Conservation (phyloP, 2,329 filamentous ascomycete genomes). For the Fusarium coffeatum region DNA sequence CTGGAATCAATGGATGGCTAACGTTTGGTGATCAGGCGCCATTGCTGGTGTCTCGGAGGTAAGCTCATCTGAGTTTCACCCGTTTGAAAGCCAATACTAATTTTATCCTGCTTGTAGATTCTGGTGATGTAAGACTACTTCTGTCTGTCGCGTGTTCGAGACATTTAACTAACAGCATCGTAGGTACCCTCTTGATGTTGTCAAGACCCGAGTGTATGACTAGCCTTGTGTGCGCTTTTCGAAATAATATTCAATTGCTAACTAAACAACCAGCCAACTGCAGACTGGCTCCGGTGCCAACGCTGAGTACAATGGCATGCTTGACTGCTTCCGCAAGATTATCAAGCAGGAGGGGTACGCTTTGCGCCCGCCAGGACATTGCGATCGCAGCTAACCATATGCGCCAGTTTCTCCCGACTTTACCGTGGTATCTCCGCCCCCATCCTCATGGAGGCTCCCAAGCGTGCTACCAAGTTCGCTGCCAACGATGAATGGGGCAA, state of each 20-base stretch:
- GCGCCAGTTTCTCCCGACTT: conserved; percentile 79
- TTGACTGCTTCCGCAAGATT: conserved; percentile 98
- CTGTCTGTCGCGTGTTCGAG: conserved; percentile 41
- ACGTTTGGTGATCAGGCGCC: conserved; percentile 69
- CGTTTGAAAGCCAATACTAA: conserved; percentile 41
- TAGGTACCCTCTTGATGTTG: conserved; percentile 98
- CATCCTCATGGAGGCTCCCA: conserved; percentile 95
- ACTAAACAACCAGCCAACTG: conserved; percentile 73
- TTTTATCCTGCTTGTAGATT: conserved; percentile 67
- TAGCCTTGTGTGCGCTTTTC: conserved; percentile 36
- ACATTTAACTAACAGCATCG: conserved; percentile 32
- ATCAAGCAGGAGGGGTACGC: conserved; percentile 91
- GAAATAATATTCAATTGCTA: conserved; percentile 25
- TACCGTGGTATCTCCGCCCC: conserved; percentile 97
- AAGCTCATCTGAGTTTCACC: conserved; percentile 51
- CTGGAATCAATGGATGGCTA: conserved; percentile 40
- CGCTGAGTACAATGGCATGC: conserved; percentile 95
- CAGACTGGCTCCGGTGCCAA: conserved; percentile 80
- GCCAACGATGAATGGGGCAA: conserved; percentile 99
- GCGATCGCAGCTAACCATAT: conserved; percentile 33
- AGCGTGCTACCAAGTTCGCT: conserved; percentile 97
- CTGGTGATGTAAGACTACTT: conserved; percentile 76
- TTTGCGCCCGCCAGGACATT: conserved; percentile 16
- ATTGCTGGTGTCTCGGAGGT: conserved; percentile 98
- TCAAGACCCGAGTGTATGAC: conserved; percentile 95